Percentiles rank a stretch among this genome's conserved stretches.
Conservation (phyloP, 2,329 filamentous ascomycete species). For the Canariomyces notabilis region DNA sequence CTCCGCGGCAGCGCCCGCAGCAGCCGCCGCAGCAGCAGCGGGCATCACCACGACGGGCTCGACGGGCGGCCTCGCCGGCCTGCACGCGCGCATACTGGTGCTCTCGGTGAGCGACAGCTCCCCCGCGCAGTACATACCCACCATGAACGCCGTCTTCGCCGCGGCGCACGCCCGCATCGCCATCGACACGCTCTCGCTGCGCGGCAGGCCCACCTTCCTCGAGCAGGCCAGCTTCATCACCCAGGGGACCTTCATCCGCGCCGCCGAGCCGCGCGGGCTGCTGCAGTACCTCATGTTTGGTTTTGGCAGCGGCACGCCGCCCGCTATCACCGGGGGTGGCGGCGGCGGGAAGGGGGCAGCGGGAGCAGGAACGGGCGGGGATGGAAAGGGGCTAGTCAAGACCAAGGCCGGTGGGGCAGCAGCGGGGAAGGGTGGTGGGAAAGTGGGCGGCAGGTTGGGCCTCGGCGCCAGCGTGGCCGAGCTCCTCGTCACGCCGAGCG, state of each 20-base stretch:
- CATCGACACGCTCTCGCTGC: conserved; percentile 85
- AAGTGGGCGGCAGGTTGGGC: conserved; percentile 18
- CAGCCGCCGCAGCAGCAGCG: conserved; percentile 23
- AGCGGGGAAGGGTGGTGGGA: background rate
- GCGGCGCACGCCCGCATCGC: conserved; percentile 83
- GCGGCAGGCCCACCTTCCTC: conserved; percentile 82
- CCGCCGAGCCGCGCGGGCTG: conserved; percentile 61
- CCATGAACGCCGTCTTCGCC: conserved; percentile 98
- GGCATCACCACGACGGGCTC: conserved; percentile 29
- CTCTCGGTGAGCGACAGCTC: conserved; percentile 82
- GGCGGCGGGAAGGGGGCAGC: conserved; percentile 25
- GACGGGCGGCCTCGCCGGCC: conserved; percentile 38
- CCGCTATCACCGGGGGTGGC: conserved; percentile 7
- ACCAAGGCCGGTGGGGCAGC: background rate
- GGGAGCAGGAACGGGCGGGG: background rate
- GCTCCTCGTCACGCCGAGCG: conserved; percentile 70
- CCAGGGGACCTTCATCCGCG: conserved; percentile 50
- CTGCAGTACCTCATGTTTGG: conserved; percentile 94
- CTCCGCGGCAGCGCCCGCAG: too few relatives aligned
- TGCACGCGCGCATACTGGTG: conserved; percentile 81
- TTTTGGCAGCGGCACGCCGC: conserved; percentile 48
- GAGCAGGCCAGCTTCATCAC: conserved; percentile 76
- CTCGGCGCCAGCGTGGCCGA: conserved; percentile 27
- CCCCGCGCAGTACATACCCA: conserved; percentile 89
- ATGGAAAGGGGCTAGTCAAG: background rate